Evolutionary conservation across 768 basidiomycete species (phyloP).

Genomic region (Panus rudis): DNA sequence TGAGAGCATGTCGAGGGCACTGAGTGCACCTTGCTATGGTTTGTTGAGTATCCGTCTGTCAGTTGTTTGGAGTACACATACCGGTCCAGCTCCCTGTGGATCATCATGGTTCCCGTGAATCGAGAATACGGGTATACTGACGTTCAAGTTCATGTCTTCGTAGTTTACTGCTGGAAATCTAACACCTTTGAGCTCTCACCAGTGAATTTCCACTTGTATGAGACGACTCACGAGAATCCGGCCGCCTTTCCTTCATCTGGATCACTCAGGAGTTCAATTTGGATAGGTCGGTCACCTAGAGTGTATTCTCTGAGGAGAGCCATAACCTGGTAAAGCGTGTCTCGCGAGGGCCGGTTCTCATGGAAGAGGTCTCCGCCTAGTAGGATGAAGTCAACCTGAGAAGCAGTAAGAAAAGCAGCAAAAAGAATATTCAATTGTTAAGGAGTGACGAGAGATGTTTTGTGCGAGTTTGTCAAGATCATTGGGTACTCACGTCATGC

Average conservation of each 20-base stretch:
- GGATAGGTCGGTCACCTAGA: slow-evolving; percentile 81
- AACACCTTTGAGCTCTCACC: slow-evolving; percentile 2
- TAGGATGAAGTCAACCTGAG: slow-evolving; percentile 89
- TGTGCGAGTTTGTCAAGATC: background rate
- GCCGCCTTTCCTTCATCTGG: slow-evolving; percentile 84
- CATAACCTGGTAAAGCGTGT: slow-evolving; percentile 83
- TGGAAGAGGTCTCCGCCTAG: slow-evolving; percentile 97
- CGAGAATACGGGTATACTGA: slow-evolving; percentile 95
- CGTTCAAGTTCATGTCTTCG: slow-evolving; percentile 92
- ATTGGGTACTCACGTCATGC: slow-evolving; percentile 56
- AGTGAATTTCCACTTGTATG: background rate
- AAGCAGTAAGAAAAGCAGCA: slow-evolving; percentile 3
- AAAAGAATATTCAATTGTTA: too few species aligned
- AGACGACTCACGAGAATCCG: slow-evolving; percentile 65
- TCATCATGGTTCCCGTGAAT: slow-evolving; percentile 99
- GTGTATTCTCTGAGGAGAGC: slow-evolving; percentile 89
- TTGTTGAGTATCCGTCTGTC: background rate
- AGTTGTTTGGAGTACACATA: slow-evolving; percentile 30
- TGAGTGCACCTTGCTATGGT: slow-evolving; percentile 83
- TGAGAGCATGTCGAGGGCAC: slow-evolving; percentile 91
- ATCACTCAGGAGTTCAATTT: slow-evolving; percentile 87
- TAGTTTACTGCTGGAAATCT: slow-evolving; percentile 98
- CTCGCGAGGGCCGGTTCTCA: slow-evolving; percentile 91
- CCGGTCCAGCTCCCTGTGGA: slow-evolving; percentile 91
- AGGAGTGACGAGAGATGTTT: slow-evolving; percentile 5